phyloP scores from a whole-genome alignment of 1,284 basidiomycete species.

The Microbotryomycetes sp. region DNA sequence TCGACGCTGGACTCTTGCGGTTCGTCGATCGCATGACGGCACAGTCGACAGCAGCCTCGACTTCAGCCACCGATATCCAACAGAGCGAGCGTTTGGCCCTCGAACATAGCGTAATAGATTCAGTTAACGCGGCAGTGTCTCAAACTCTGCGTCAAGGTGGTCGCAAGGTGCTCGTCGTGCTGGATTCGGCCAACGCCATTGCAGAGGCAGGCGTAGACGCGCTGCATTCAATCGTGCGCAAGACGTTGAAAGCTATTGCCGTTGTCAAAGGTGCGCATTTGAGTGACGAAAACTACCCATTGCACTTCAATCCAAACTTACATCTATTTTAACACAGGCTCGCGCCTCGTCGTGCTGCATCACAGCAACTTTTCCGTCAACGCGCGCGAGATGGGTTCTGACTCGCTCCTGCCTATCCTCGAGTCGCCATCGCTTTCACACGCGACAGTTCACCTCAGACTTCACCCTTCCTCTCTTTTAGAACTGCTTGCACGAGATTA shows the following conservation, averaged over 20 bases:
- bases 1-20: background rate
- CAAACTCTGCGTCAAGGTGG: background rate
- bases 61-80: background rate
- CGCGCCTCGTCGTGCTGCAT: constrained; percentile 23
- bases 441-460: constrained; percentile 24
- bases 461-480: constrained; percentile 31
- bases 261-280: constrained; percentile 5
- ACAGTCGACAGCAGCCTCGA: background rate
- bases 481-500: constrained; percentile 27
- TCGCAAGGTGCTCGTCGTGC: constrained; percentile 13
- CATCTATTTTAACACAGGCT: constrained; percentile 7
- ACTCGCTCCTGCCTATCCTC: background rate
- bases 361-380: constrained; percentile 20
- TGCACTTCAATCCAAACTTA: too few relatives aligned
- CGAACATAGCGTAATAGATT: background rate
- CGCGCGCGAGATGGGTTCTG: background rate
- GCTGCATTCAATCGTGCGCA: constrained; percentile 5
- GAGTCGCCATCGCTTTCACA: constrained; percentile 22
- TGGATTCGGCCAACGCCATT: constrained; percentile 21
- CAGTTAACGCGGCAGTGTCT: background rate
- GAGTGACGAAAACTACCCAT: too few relatives aligned
- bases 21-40: background rate
- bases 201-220: background rate
- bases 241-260: background rate
- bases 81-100: background rate